phyloP scores from a whole-genome alignment of 2,329 filamentous ascomycete genomes.

The Fusarium redolens region DNA sequence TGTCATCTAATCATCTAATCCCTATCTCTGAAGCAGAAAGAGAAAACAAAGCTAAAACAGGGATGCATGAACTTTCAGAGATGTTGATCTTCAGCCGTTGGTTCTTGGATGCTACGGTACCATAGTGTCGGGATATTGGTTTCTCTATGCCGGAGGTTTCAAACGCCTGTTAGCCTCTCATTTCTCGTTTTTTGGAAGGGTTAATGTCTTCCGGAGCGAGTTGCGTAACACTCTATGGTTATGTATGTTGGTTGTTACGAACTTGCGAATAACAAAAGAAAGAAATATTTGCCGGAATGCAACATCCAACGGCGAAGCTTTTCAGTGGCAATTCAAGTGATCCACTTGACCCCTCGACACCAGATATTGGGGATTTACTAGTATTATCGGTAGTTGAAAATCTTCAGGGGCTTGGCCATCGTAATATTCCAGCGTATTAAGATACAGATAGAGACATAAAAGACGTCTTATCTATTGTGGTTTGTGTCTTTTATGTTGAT shows the following conservation, averaged over 20 bases:
- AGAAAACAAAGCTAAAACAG: background rate
- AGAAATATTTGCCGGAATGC: background rate
- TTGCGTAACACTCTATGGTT: background rate
- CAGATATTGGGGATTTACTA: background rate
- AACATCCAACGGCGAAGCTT: background rate
- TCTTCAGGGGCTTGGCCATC: conserved; percentile 5
- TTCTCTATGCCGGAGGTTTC: conserved; percentile 1
- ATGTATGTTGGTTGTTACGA: background rate
- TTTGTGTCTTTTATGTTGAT: background rate
- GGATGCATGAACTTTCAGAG: background rate
- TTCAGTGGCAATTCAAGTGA: background rate
- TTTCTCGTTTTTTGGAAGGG: background rate
- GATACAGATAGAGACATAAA: background rate
- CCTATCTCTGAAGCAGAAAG: background rate
- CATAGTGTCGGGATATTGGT: background rate
- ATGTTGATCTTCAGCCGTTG: conserved; percentile 21
- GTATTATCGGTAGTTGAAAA: conserved; percentile 10
- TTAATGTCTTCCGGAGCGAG: background rate
- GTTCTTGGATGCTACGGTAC: conserved; percentile 7
- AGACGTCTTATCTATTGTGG: background rate
- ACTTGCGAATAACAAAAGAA: background rate
- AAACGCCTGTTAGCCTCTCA: background rate
- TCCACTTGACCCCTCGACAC: background rate
- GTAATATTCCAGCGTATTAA: background rate
- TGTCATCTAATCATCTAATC: background rate